Percentiles rank a stretch among this genome's conserved stretches.
Evolutionary conservation across 352 stramenopile species (phyloP).

Genomic region (Detonula confervacea): DNA sequence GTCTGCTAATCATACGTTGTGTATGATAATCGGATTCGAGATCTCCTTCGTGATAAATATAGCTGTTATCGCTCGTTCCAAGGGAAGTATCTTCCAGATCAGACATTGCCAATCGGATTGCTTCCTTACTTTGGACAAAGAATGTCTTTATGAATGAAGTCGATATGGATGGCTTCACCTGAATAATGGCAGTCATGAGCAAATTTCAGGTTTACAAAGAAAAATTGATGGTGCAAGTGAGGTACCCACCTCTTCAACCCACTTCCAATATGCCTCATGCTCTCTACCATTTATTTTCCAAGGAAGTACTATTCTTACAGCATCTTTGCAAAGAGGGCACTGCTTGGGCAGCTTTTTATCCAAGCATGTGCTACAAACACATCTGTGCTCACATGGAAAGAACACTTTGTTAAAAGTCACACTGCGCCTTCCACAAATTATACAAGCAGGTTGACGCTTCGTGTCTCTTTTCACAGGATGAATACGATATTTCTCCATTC

Average conservation of each 20-base stretch:
- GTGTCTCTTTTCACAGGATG: conserved; percentile 4
- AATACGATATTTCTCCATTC: conserved; percentile 39
- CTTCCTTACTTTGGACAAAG: conserved; percentile 38
- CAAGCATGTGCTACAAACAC: conserved; percentile 31
- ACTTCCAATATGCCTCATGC: conserved; percentile 29
- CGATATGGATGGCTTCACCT: conserved; percentile 38
- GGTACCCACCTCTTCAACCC: conserved; percentile 38
- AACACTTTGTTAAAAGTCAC: conserved; percentile 19
- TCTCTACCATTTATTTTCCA: conserved; percentile 24
- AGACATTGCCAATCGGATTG: conserved; percentile 22
- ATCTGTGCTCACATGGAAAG: conserved; percentile 48
- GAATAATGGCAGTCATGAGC: too few species aligned
- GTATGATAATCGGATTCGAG: background rate
- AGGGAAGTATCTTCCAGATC: background rate
- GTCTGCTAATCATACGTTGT: background rate
- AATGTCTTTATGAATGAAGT: conserved; percentile 35
- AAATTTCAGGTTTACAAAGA: too few species aligned
- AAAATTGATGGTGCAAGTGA: too few species aligned
- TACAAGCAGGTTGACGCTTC: conserved; percentile 16
- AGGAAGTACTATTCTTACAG: conserved; percentile 14
- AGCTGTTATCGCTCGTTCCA: background rate
- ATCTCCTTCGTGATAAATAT: background rate
- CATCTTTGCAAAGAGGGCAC: conserved; percentile 36
- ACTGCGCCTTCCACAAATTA: conserved; percentile 14
- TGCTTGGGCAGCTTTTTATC: conserved; percentile 9